These are phyloP conservation scores for Trametes meyenii DNA, from an alignment of 768 basidiomycete genomes.

Conservation along the genomic window DNA sequence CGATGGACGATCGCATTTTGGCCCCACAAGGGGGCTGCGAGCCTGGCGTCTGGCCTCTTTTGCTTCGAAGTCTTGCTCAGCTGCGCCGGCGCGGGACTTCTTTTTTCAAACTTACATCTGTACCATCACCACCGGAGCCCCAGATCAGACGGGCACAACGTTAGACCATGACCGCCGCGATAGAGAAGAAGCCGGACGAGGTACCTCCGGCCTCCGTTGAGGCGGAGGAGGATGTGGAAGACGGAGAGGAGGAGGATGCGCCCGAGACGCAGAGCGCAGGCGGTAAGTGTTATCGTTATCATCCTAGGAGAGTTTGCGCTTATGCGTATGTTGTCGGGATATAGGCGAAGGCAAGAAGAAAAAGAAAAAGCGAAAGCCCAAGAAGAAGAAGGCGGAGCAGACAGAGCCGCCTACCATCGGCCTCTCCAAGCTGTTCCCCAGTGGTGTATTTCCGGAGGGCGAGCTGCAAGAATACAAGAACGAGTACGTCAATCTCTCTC, in stretches of 20 bases:
- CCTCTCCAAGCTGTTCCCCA: conserved; percentile 84
- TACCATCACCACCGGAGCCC: background rate
- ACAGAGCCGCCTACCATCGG: conserved; percentile 91
- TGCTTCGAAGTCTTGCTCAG: conserved; percentile 7
- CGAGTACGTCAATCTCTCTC: conserved; percentile 62
- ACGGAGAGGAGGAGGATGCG: conserved; percentile 33
- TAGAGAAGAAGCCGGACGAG: conserved; percentile 25
- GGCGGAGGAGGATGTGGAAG: conserved; percentile 31
- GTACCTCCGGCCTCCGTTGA: conserved; percentile 27
- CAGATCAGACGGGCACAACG: conserved; percentile 7
- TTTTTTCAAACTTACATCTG: background rate
- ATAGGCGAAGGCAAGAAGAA: conserved; percentile 69
- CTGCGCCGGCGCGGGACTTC: background rate
- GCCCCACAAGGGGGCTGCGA: background rate
- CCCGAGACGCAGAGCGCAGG: conserved; percentile 25
- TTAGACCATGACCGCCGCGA: conserved; percentile 21
- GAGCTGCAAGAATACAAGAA: conserved; percentile 90
- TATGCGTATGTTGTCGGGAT: background rate
- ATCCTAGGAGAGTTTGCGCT: background rate
- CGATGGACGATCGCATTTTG: conserved; percentile 7
- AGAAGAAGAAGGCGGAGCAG: conserved; percentile 78
- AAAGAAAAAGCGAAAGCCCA: conserved; percentile 94
- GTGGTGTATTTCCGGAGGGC: conserved; percentile 88
- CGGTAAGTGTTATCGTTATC: conserved; percentile 21
- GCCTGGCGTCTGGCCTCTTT: conserved; percentile 6